Conservation (phyloP, 805 yeast species). For the Candida orba region DNA sequence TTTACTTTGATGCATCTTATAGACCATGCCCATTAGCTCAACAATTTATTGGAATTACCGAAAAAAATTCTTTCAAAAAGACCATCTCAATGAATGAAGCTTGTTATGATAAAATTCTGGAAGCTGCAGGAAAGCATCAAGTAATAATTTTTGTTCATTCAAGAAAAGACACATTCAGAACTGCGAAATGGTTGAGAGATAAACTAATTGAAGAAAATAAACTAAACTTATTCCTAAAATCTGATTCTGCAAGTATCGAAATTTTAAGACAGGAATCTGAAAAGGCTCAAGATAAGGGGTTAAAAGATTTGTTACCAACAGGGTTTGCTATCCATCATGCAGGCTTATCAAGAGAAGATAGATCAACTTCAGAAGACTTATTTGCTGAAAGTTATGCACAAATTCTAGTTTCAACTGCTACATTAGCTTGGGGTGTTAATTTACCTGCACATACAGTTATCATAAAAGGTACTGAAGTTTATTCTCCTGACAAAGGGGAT, state of each 20-base stretch:
- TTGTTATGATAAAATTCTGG: constrained; percentile 73
- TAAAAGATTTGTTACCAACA: constrained; percentile 52
- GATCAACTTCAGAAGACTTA: constrained; percentile 73
- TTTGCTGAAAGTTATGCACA: constrained; percentile 85
- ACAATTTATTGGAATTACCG: constrained; percentile 82
- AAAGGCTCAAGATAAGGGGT: constrained; percentile 41
- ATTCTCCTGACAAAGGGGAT: constrained; percentile 81
- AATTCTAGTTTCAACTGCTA: constrained; percentile 83
- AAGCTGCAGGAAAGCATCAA: constrained; percentile 63
- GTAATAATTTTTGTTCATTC: constrained; percentile 90
- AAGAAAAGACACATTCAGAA: constrained; percentile 80
- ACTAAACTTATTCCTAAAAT: constrained; percentile 34
- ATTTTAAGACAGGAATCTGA: constrained; percentile 60
- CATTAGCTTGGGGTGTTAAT: constrained; percentile 96
- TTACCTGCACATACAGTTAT: constrained; percentile 93
- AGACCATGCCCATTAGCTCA: constrained; percentile 93
- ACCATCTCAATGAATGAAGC: constrained; percentile 84
- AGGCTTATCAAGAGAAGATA: constrained; percentile 66
- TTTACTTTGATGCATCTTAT: constrained; percentile 74
- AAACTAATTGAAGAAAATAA: constrained; percentile 51
- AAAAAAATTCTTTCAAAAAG: constrained; percentile 69
- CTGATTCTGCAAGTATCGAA: constrained; percentile 47
- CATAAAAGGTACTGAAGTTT: constrained; percentile 88
- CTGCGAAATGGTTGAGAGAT: constrained; percentile 69
- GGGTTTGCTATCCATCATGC: constrained; percentile 94